These are phyloP conservation scores for Globisporangium emineosum DNA, from an alignment of 352 stramenopile genomes.

Conservation along the genomic window DNA sequence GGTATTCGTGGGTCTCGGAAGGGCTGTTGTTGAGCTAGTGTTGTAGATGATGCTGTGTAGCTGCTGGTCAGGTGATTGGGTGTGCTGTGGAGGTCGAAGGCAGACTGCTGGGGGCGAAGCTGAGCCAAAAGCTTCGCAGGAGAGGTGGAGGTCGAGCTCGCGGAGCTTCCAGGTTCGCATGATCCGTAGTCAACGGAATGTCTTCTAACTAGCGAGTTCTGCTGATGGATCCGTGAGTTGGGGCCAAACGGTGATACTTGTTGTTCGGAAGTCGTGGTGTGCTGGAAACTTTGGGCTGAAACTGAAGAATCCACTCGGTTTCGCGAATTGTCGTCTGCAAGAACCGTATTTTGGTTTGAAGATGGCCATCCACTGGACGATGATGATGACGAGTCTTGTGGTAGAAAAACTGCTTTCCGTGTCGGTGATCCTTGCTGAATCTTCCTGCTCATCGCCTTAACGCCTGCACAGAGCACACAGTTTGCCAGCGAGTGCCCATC, in stretches of 20 bases:
- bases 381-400: not conserved
- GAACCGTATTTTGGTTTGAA: not conserved
- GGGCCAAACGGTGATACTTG: not conserved
- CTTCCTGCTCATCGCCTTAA: constrained; percentile 23
- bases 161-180: not conserved
- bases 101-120: constrained; percentile 11
- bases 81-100: constrained; percentile 1
- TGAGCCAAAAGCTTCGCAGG: not conserved
- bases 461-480: constrained; percentile 60
- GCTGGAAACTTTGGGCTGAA: not conserved
- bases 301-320: not conserved
- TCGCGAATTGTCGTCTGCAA: not conserved
- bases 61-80: not conserved
- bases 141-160: not conserved
- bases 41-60: not conserved
- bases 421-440: constrained; percentile 3
- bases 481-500: constrained; percentile 57
- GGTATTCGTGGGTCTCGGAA: not conserved
- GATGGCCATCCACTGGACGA: not conserved
- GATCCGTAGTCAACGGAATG: constrained; percentile 11
- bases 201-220: not conserved
- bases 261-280: not conserved
- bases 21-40: not conserved
- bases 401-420: not conserved
- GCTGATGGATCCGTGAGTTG: not conserved